phyloP scores from a whole-genome alignment of 352 stramenopile species.

The Phytophthora pseudosyringae region DNA sequence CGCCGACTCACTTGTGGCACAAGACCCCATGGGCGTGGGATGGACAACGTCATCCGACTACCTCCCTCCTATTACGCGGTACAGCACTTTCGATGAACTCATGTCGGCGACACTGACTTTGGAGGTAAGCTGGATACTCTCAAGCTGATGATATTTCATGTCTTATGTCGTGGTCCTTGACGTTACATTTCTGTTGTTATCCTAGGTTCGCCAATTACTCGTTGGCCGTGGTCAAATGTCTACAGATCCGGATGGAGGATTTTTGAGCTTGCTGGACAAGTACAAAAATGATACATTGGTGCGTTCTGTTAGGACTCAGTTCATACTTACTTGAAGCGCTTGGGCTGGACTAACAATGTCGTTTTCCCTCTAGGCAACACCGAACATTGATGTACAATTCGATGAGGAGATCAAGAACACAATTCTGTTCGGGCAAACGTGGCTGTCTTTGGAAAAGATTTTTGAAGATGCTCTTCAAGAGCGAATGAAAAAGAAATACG shows the following conservation, averaged over 20 bases:
- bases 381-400: constrained; percentile 62
- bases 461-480: constrained; percentile 91
- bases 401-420: constrained; percentile 89
- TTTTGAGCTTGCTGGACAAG: constrained; percentile 84
- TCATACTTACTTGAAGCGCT: background rate
- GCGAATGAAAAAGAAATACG: constrained; percentile 80
- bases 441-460: constrained; percentile 89
- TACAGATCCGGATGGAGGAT: constrained; percentile 83
- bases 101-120: constrained; percentile 90
- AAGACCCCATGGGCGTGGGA: constrained; percentile 78
- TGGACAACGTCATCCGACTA: constrained; percentile 78
- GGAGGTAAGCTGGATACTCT: constrained; percentile 53
- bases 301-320: constrained; percentile 14
- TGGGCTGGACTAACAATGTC: constrained; percentile 13
- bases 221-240: constrained; percentile 87
- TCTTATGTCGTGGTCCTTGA: constrained; percentile 1
- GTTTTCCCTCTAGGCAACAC: constrained; percentile 26
- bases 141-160: background rate
- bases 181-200: constrained; percentile 1
- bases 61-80: constrained; percentile 82
- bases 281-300: constrained; percentile 83
- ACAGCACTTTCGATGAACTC: constrained; percentile 91
- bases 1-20: constrained; percentile 61
- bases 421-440: constrained; percentile 87
- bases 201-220: constrained; percentile 77